These are phyloP conservation scores for Jimgerdemannia flammicorona DNA, from an alignment of 192 early-diverging fungal species.

Conservation along the genomic window DNA sequence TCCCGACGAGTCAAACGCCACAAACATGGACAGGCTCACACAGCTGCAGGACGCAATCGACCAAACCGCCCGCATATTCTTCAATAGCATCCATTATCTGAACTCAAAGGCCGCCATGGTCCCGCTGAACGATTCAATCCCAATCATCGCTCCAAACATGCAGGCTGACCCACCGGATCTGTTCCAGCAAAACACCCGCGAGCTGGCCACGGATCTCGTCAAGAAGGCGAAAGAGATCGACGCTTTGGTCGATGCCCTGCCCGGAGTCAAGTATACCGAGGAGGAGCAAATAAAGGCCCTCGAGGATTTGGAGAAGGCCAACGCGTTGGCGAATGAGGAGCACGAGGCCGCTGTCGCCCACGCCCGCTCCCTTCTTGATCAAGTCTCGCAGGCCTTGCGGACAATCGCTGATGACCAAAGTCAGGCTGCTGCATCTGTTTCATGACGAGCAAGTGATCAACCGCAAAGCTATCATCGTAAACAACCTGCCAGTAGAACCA, in stretches of 20 bases:
- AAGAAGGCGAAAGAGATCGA: constrained; percentile 53
- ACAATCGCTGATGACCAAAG: constrained; percentile 42
- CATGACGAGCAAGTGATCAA: no score
- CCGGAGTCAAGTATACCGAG: constrained; percentile 38
- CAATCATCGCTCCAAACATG: constrained; percentile 41
- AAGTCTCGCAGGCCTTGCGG: constrained; percentile 37
- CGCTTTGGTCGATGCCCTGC: constrained; percentile 40
- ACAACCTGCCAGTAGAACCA: no score
- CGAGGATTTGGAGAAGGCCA: constrained; percentile 34
- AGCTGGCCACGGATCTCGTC: constrained; percentile 44
- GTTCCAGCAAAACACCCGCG: constrained; percentile 39
- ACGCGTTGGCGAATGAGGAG: constrained; percentile 34
- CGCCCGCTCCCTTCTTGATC: constrained; percentile 34
- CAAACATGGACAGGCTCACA: constrained; percentile 48
- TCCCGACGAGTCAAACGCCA: neutral
- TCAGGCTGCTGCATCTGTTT: neutral
- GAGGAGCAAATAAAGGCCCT: constrained; percentile 41
- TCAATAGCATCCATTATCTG: constrained; percentile 51
- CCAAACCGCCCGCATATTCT: constrained; percentile 47
- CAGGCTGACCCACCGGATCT: constrained; percentile 42
- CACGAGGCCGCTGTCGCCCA: constrained; percentile 39
- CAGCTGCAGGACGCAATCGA: constrained; percentile 52
- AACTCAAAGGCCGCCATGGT: constrained; percentile 33
- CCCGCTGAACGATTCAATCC: constrained; percentile 34
- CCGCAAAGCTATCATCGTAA: no score